Conservation (phyloP, 2,329 filamentous ascomycete genomes). For the Penicillium sp. region DNA sequence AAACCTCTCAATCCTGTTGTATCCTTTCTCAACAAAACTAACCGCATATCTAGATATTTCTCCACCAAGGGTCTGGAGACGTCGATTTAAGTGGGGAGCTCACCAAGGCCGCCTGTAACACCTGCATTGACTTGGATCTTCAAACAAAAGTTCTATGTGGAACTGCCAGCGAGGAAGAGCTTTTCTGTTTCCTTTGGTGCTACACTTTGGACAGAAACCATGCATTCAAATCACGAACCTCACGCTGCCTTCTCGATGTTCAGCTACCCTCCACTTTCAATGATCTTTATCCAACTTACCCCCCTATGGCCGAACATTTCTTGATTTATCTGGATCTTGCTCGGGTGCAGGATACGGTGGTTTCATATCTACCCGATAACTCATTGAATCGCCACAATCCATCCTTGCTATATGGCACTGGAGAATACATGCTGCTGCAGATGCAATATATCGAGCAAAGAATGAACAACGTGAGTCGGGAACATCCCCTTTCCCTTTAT, state of each 20-base stretch:
- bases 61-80: constrained; percentile 24
- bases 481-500: not conserved
- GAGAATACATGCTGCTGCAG: constrained; percentile 6
- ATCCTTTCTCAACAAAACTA: not conserved
- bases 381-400: not conserved
- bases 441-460: constrained; percentile 15
- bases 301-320: constrained; percentile 11
- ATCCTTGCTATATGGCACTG: not conserved
- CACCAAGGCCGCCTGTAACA: constrained; percentile 20
- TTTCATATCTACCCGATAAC: constrained; percentile 11
- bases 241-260: constrained; percentile 7
- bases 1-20: not conserved
- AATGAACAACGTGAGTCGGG: constrained; percentile 10
- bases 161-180: constrained; percentile 15
- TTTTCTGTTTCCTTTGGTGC: constrained; percentile 25
- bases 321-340: constrained; percentile 19
- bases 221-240: constrained; percentile 19
- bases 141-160: not conserved
- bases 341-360: constrained; percentile 18
- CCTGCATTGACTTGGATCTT: constrained; percentile 19
- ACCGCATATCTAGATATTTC: constrained; percentile 13
- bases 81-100: constrained; percentile 17
- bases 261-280: not conserved
- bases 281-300: not conserved
- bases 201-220: constrained; percentile 25